Conservation (phyloP, 345 rosid genomes). For the Corchorus olitorius region DNA sequence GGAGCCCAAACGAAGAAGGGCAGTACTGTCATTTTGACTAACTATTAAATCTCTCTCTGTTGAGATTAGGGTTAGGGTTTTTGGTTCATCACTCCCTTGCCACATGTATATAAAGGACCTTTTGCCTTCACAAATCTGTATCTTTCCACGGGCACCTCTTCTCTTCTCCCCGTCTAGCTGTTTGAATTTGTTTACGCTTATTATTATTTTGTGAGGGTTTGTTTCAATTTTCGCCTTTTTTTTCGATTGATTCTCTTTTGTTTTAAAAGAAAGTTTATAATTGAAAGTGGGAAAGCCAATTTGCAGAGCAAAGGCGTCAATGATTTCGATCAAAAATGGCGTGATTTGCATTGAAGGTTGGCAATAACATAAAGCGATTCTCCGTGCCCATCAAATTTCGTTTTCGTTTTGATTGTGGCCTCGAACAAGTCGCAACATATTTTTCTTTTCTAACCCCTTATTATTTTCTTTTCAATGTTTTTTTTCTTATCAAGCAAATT, state of each 20-base stretch:
- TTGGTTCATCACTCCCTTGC: background rate
- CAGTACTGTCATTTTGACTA: too few relatives aligned
- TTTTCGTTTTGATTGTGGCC: slow-evolving; percentile 57
- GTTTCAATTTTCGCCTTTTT: background rate
- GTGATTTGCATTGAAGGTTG: slow-evolving; percentile 74
- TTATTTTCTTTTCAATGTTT: too few relatives aligned
- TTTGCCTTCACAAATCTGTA: background rate
- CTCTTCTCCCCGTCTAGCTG: too few relatives aligned
- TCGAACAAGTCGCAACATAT: slow-evolving; percentile 70
- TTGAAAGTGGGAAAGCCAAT: slow-evolving; percentile 41
- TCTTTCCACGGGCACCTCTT: background rate
- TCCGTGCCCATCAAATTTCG: slow-evolving; percentile 64
- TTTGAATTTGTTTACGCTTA: background rate
- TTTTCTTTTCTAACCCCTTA: background rate
- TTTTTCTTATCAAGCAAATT: too few relatives aligned
- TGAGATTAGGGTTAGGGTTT: slow-evolving; percentile 11
- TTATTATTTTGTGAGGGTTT: background rate
- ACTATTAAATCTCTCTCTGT: too few relatives aligned
- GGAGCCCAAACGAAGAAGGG: too few relatives aligned
- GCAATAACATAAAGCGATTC: slow-evolving; percentile 57
- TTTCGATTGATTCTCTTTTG: background rate
- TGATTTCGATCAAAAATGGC: slow-evolving; percentile 30
- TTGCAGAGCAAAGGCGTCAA: slow-evolving; percentile 67
- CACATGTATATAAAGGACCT: background rate
- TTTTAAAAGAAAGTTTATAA: too few relatives aligned